Evolutionary conservation across 805 yeast genomes (phyloP).

Genomic region (Kluyveromyces lactis): DNA sequence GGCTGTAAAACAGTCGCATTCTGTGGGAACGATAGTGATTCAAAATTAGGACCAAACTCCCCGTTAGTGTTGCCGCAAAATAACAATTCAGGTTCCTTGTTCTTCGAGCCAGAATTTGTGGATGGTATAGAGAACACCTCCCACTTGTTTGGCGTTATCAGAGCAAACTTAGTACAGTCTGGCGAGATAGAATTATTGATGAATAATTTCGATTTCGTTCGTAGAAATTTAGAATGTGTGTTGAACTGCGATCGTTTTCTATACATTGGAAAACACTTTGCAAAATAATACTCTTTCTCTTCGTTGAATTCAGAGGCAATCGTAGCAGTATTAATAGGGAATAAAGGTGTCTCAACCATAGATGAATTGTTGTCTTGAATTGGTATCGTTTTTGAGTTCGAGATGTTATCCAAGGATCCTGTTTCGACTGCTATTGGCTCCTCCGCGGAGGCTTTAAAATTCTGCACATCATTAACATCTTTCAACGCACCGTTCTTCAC

Average conservation of each 20-base stretch:
- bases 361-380: slow-evolving; percentile 11
- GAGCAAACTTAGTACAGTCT: slow-evolving; percentile 54
- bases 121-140: slow-evolving; percentile 53
- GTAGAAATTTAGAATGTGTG: slow-evolving; percentile 43
- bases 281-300: slow-evolving; percentile 56
- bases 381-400: slow-evolving; percentile 20
- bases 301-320: slow-evolving; percentile 19
- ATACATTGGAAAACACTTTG: slow-evolving; percentile 76
- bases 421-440: background rate
- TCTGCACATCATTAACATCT: background rate
- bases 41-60: slow-evolving; percentile 50
- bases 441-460: background rate
- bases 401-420: slow-evolving; percentile 13
- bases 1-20: slow-evolving; percentile 11
- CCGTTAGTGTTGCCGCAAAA: slow-evolving; percentile 67
- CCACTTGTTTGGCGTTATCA: slow-evolving; percentile 64
- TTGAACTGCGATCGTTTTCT: slow-evolving; percentile 50
- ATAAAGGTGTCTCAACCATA: background rate
- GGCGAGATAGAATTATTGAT: slow-evolving; percentile 55
- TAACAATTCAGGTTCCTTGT: slow-evolving; percentile 41
- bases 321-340: slow-evolving; percentile 2
- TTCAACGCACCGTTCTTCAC: slow-evolving; percentile 3
- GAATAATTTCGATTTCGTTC: slow-evolving; percentile 40
- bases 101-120: slow-evolving; percentile 31
- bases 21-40: slow-evolving; percentile 27